Base-by-base conservation (phyloP, 768 basidiomycete species). In the Amanita muscaria region DNA sequence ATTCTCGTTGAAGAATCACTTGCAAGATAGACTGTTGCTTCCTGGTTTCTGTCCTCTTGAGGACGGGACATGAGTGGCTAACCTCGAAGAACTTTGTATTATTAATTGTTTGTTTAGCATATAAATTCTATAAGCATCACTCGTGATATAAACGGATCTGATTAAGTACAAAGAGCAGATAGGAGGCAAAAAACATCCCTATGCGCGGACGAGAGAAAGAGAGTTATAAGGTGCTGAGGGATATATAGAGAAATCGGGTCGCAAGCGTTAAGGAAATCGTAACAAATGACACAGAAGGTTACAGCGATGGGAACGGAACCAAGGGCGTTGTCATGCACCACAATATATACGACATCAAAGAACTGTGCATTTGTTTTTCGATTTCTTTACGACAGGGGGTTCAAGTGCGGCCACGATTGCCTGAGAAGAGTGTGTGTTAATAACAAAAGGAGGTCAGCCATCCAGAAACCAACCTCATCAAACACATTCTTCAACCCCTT, bases 401-500 rank as follows among this genome's bases (percentile, higher is more conserved):
- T 99, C 94, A 51, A 98, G 80, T 9, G 94, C 96, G 56, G 94
- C 94, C 49, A 98, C 96, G 58, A 99, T 98, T 43, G 96, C 96
- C 92, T 92, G 61, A 31, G 35, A 15, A 12, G 40, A 18, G 34
- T 42, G 49, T 55, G 47, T 38, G 27, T 16, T 39, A 24, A 36
- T 16, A 40, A 47, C 35, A 19, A 46, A 12, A 44, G 37, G 3
- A 16, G 16, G 45, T 41, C 44, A 22, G 43, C 32, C n/a, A 71
- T n/a, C n/a, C n/a, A n/a, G n/a, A n/a, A n/a, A n/a, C 84, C 61
- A 63, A 89, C 92, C 85, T 99, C 96, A 63, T 99, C 96, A 62
- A 99, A 99, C 50, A 99, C 96, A 64, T 98, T 98, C 86, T 99
- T 99, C 65, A 99, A 67, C 22, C 96, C 96, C 76, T 92, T 91